A percentile compares a stretch with the other conserved stretches of the same genome.
Conservation (phyloP, 2,329 filamentous ascomycete genomes). For the Chrysosporium keratinophilum region DNA sequence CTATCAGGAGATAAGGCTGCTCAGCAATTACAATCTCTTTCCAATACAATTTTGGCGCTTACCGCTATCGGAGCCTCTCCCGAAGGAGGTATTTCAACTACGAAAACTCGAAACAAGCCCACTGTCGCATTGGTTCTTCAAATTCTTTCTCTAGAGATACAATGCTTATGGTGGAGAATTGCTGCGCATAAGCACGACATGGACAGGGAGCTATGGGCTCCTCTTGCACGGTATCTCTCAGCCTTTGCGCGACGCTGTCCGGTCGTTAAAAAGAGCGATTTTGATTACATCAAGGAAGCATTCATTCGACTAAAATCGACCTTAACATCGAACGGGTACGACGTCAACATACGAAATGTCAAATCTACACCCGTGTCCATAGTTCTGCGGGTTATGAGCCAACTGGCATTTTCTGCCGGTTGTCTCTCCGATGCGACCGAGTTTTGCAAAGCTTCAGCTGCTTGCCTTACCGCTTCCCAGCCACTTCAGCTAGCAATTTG, state of each 20-base stretch:
- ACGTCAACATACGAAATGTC: constrained; percentile 14
- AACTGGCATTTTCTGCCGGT: constrained; percentile 33
- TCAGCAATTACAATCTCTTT: constrained; percentile 36
- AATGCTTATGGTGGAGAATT: constrained; percentile 34
- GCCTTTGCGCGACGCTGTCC: constrained; percentile 28
- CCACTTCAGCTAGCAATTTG: constrained; percentile 29
- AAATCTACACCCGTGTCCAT: constrained; percentile 25
- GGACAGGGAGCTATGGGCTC: constrained; percentile 35
- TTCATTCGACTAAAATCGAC: constrained; percentile 29
- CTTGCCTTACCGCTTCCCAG: constrained; percentile 25
- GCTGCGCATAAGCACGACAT: constrained; percentile 34
- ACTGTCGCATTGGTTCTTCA: constrained; percentile 30
- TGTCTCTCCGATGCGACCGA: constrained; percentile 32
- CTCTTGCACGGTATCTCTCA: constrained; percentile 33
- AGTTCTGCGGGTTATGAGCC: constrained; percentile 29
- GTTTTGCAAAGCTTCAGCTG: constrained; percentile 27
- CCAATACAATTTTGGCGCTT: constrained; percentile 33
- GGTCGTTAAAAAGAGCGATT: constrained; percentile 29
- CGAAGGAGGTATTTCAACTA: constrained; percentile 1
- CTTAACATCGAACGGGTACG: constrained; percentile 24
- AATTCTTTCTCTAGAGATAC: constrained; percentile 34
- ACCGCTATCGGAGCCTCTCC: constrained; percentile 19
- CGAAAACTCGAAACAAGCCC: constrained; percentile 22
- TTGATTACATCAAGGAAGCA: constrained; percentile 28
- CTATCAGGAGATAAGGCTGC: constrained; percentile 33